Evolutionary conservation across 768 basidiomycete species (phyloP), one percentile per base, ranked within the genome.

Genomic region (Collybia nuda): DNA sequence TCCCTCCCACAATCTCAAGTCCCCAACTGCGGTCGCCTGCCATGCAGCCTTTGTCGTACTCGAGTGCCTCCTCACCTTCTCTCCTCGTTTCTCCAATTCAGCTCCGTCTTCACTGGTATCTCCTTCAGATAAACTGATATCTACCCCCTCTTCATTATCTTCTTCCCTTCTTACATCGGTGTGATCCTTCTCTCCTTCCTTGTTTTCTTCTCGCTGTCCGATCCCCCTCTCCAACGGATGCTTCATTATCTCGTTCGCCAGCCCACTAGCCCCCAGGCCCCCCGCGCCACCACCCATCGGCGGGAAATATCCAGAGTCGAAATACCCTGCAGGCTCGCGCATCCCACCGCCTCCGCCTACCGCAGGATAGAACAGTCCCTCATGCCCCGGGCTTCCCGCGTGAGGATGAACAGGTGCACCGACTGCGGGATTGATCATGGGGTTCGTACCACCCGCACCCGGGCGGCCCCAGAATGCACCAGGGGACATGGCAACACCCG

Each of bases 381-480:
- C 65, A 48, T 62, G 62, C 14, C 24, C 21, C 14, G 57, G 50
- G 14, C 47, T 55, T 19, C 32, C 43, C 40, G 44, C 50, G 24
- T 55, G 54, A 32, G 26, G 45, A 28, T 72, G 72, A 19, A 77
- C 74, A 9, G 77, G 77, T 18, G 74, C 76, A 1, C 77, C 77
- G 1, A 77, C 75, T 28, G 77, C 72, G 3, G 74, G 68, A 43
- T 77, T 76, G 40, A 76, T 75, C 46, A 66, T 67, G 24, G 75
- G 71, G 48, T 77, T 74, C 40, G 66, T 58, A 17, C 61, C 66
- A 9, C 74, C 79, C 29, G 77, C 67, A 17, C 72, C 79, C 28
- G 78, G 82, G 56, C 69, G 80, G 43, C 80, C 86, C 83, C 84
- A 93, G 67, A 86, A 88, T 35, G 82, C 81, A 12, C 84, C 87